Evolutionary conservation across 257 asterid genomes (phyloP), one percentile per base, ranked within the genome.

Genomic region (Solanum lycopersicoides): DNA sequence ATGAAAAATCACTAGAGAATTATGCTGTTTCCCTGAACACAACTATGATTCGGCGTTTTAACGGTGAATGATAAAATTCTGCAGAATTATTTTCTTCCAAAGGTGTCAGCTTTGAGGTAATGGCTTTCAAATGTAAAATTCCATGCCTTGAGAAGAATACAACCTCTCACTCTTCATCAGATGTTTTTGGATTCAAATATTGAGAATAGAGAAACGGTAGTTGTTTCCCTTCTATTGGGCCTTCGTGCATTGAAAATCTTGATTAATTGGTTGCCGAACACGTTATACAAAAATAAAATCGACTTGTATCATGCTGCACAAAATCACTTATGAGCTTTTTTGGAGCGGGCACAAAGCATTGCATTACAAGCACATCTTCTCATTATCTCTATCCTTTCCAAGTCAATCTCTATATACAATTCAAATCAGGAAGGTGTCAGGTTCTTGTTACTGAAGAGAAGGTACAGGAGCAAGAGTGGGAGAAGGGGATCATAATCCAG

Each of bases 21-120:
- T 0, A 11, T 65, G 14, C 5, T 25, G 72, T 65, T 2, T 35
- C 72, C 2, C 6, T 63, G 71, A 23, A 63, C 30, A 63, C 71
- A 63, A 63, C 8, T 23, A 63, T 11, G 32, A 63, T n/a, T 4
- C n/a, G n/a, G 65, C 9, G 98, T 95, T 45, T 90, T 94, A 65
- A 9, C 13, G 28, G 28, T 60, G 68, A 60, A 60, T 1, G 71
- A 66, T 2, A 12, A 25, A 13, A 28, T 69, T 15, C 76, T 69
- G 41, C 76, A 30, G n/a, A 18, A 32, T 69, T 32, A 2, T 30
- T 32, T 69, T 30, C 42, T 32, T 13, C 75, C 41, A 2, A 32
- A 69, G 42, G 76, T 30, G 77, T 32, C 25, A 71, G 20, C 77
- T 71, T 71, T 71, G 77, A 71, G n/a, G 44, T 71, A 69, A 7